Evolutionary conservation across 495 filamentous ascomycete genomes (phyloP).

Genomic region (Patellaria atrata): DNA sequence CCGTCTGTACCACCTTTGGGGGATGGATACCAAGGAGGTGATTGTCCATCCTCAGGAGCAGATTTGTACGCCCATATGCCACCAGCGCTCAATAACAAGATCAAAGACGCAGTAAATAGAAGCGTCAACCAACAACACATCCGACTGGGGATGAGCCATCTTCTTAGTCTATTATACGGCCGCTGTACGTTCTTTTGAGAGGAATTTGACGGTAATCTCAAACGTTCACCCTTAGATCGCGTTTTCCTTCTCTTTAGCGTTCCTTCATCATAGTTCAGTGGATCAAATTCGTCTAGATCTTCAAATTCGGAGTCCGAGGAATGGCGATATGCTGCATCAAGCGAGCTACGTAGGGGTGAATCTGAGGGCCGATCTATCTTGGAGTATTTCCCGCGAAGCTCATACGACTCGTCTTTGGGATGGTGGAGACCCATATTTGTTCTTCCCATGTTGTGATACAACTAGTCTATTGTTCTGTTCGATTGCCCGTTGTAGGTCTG

Average conservation of each 20-base stretch:
- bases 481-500: too few species aligned
- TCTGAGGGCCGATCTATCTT: slow-evolving; percentile 15
- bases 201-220: slow-evolving; percentile 2
- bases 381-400: slow-evolving; percentile 20
- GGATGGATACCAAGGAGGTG: slow-evolving; percentile 73
- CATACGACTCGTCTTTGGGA: slow-evolving; percentile 11
- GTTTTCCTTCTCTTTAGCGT: slow-evolving; percentile 17
- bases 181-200: slow-evolving; percentile 2
- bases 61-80: slow-evolving; percentile 27
- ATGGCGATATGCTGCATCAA: slow-evolving; percentile 15
- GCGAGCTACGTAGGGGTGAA: slow-evolving; percentile 13
- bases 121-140: slow-evolving; percentile 22
- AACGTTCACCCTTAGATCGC: slow-evolving; percentile 3
- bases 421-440: too few species aligned
- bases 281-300: slow-evolving; percentile 28
- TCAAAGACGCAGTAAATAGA: slow-evolving; percentile 19
- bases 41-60: slow-evolving; percentile 30
- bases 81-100: slow-evolving; percentile 24
- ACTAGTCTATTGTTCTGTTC: too few species aligned
- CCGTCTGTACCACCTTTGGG: slow-evolving; percentile 63
- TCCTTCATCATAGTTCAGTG: slow-evolving; percentile 24
- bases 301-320: slow-evolving; percentile 20
- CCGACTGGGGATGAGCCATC: slow-evolving; percentile 18
- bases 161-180: too few species aligned
- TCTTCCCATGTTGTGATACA: too few species aligned